Evolutionary conservation across 805 yeast species (phyloP).

Genomic region (Komagataella pseudopastoris): DNA sequence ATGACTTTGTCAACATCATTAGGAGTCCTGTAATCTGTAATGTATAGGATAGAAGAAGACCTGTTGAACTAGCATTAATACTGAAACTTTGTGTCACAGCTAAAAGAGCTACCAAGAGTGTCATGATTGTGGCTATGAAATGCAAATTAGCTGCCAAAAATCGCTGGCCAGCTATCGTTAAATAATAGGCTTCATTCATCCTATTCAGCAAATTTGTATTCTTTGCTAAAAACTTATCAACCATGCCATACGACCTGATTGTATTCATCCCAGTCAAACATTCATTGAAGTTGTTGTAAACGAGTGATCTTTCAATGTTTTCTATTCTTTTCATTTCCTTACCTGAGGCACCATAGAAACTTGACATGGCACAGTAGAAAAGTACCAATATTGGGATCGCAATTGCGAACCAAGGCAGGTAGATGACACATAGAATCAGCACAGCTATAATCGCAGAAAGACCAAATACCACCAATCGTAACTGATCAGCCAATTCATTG

Average conservation of each 20-base stretch:
- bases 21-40: slow-evolving; percentile 43
- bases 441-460: slow-evolving; percentile 20
- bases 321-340: slow-evolving; percentile 36
- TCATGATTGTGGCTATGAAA: slow-evolving; percentile 24
- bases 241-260: slow-evolving; percentile 26
- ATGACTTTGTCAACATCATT: slow-evolving; percentile 26
- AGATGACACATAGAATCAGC: slow-evolving; percentile 27
- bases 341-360: slow-evolving; percentile 32
- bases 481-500: slow-evolving; percentile 63
- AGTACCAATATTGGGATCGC: slow-evolving; percentile 37
- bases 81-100: slow-evolving; percentile 47
- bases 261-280: slow-evolving; percentile 32
- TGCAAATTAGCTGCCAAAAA: slow-evolving; percentile 51
- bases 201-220: slow-evolving; percentile 23
- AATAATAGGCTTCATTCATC: slow-evolving; percentile 31
- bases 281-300: slow-evolving; percentile 35
- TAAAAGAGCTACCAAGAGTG: slow-evolving; percentile 36
- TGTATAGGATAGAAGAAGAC: slow-evolving; percentile 46
- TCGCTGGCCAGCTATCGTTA: slow-evolving; percentile 41
- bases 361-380: slow-evolving; percentile 22
- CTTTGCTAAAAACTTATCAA: slow-evolving; percentile 19
- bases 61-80: slow-evolving; percentile 46
- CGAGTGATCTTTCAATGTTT: slow-evolving; percentile 31
- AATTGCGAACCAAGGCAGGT: slow-evolving; percentile 41
- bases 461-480: slow-evolving; percentile 45